Evolutionary conservation across 1,284 basidiomycete genomes (phyloP), one percentile per base, ranked within the genome.

Genomic region (Afroboletus lepidellus): DNA sequence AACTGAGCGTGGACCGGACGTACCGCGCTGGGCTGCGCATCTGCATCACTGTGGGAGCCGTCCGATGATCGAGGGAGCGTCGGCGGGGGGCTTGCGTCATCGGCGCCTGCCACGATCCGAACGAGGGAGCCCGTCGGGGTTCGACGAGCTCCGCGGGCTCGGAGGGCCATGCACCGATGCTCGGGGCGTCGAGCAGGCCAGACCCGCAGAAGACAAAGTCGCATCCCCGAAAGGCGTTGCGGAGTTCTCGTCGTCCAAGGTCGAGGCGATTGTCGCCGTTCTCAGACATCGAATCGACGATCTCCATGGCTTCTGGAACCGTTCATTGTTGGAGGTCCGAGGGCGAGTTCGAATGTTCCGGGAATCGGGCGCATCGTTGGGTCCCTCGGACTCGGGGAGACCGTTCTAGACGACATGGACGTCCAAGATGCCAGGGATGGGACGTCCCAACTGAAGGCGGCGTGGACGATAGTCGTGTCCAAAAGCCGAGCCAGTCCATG

Each of bases 351-450:
- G 11, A 37, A 20, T n/a, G n/a, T 16, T 18, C 39, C 15, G 39
- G 16, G 16, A 21, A 42, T 20, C 41, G 41, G 33, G 24, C 37
- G 27, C 18, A 34, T 46, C 21, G 21, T 34, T 9, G 45, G 27
- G 39, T 59, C 59, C 18, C 57, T 52, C 46, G 37, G 15, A 15
- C 5, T 34, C 52, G 46, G 16, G 41, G 36, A 2, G 37, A 23
- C 6, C n/a, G 13, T 23, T 4, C 20, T 18, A 20, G 21, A 23
- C 23, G 27, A 25, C 13, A 16, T 12, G 5, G 37, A 23, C 13
- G 9, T 34, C 34, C 18, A n/a, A n/a, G 18, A n/a, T 13, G 5
- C n/a, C 15, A n/a, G 20, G 42, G 21, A 27, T 9, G 7, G 11
- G 21, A 12, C 24, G n/a, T 15, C 9, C 37, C 27, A 30, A 39